Percentiles rank a stretch among this genome's conserved stretches.
These are phyloP conservation scores for Euphorbia corollata DNA, from an alignment of 441 rosid genomes.

Conservation along the genomic window DNA sequence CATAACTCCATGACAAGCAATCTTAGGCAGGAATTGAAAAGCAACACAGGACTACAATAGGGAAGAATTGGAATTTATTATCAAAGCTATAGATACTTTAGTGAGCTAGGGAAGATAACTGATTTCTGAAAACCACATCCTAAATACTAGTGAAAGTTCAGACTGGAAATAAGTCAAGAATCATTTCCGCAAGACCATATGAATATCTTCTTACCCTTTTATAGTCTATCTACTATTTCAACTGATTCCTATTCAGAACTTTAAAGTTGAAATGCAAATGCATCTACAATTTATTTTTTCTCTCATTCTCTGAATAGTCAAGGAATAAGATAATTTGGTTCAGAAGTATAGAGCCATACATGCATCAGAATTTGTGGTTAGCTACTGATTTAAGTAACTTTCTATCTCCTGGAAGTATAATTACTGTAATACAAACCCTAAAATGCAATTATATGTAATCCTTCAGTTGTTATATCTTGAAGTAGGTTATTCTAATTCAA, in stretches of 20 bases:
- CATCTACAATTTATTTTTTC: conserved; percentile 1
- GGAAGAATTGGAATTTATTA: neutral
- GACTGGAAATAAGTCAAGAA: neutral
- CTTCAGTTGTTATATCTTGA: conserved; percentile 3
- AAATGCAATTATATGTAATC: neutral
- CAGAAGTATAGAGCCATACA: neutral
- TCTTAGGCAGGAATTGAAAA: neutral
- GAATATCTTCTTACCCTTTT: neutral
- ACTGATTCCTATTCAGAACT: neutral
- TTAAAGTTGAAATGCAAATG: neutral
- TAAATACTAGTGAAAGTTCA: neutral
- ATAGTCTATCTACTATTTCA: neutral
- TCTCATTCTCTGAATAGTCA: neutral
- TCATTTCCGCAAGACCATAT: neutral
- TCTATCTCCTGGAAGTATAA: neutral
- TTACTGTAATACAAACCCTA: neutral
- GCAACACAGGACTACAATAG: neutral
- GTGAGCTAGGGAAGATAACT: neutral
- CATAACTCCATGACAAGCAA: neutral
- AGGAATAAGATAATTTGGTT: neutral
- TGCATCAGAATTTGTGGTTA: neutral
- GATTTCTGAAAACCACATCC: neutral
- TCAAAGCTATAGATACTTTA: neutral
- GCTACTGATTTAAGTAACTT: neutral
- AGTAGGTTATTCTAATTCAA: neutral